Base-by-base conservation (phyloP, 2,329 filamentous ascomycete genomes). In the Fusarium camptoceras region DNA sequence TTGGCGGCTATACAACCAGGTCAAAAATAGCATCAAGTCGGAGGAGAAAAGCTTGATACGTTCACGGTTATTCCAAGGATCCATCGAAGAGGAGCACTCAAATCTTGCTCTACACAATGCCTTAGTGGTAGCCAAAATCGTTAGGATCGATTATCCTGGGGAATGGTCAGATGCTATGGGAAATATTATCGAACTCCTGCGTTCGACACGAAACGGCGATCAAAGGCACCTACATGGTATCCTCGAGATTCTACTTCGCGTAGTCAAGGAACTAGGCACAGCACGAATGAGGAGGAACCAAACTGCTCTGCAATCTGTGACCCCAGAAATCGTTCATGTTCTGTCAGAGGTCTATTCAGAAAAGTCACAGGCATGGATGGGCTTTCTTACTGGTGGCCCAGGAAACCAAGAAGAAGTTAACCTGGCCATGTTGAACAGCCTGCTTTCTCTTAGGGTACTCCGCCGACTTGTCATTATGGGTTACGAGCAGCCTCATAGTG, bases 231-330 rank as follows among this genome's bases (percentile, higher is more conserved):
- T 97, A 5, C 85, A 88, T 25, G 90, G 94, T 49, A 87, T 89
- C 10, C 85, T 98, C 44, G 85, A 93, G 55, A 89, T 97, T 15
- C 83, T 98, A 14, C 84, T 98, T 16, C 91, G 95, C 49, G 89
- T 97, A 28, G 90, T 97, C 76, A 99, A 98, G 81, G 96, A 98
- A 78, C 84, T 98, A 8, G 90, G 92, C 1, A 94, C 92, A 0
- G 94, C 92, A 4, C 87, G 94, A 44, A 81, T 98, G 49, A 87
- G 90, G 59, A 89, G 88, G 69, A 94, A 91, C 0, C 90, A 94
- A 75, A 89, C 90, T 3, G 91, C 89, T 39, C 83, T 99, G 18
- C 92, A 97, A 72, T 88, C 89, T 2, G 87, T 93, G 30, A 89
- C 94, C 0, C 93, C 94, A 0, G 94, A 97, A 77, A 88, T 98